Evolutionary conservation across 176 grass and related monocot genomes (phyloP).

Genomic region (Musa schizocarpa): DNA sequence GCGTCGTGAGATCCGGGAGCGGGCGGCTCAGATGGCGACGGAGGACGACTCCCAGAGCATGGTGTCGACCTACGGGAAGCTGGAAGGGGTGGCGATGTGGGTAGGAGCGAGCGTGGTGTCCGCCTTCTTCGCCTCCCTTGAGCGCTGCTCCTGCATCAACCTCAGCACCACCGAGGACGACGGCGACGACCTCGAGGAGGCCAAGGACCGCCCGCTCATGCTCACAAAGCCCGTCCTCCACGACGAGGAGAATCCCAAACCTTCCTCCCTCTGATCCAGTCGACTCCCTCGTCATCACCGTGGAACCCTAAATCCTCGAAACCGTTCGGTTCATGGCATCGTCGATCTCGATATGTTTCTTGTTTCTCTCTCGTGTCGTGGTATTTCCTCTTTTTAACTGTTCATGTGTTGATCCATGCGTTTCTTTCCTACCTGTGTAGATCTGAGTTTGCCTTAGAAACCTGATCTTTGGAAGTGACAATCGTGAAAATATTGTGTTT

Average conservation of each 20-base stretch:
- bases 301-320: not conserved
- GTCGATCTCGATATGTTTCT: not conserved
- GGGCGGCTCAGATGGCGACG: not conserved
- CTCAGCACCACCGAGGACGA: conserved; percentile 18
- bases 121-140: conserved; percentile 16
- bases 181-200: not conserved
- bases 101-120: conserved; percentile 4
- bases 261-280: not conserved
- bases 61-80: conserved; percentile 4
- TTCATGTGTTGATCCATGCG: not conserved
- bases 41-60: not conserved
- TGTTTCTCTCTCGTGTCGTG: not conserved
- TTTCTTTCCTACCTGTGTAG: too few relatives aligned
- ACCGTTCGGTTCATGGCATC: not conserved
- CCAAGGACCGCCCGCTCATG: conserved; percentile 4
- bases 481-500: not conserved
- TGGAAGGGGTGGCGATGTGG: conserved; percentile 3
- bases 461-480: not conserved
- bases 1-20: not conserved
- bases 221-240: not conserved
- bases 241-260: not conserved
- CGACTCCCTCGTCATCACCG: not conserved
- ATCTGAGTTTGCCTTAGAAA: conserved; percentile 4
- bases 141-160: conserved; percentile 21
- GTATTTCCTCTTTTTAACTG: not conserved